Conservation (phyloP, 352 stramenopile genomes). For the Pythium periplocum region DNA sequence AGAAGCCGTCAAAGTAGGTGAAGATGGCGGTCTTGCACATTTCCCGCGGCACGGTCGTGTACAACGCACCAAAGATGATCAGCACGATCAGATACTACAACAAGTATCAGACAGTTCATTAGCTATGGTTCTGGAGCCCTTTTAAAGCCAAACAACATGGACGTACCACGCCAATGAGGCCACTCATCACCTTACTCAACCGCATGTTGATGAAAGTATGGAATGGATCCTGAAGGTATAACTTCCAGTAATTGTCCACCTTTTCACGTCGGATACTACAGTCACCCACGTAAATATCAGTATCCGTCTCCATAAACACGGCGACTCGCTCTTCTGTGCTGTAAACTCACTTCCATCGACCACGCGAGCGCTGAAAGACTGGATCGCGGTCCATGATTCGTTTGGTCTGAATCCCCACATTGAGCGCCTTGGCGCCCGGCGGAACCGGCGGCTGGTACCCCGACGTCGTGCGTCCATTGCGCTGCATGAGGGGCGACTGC, state of each 20-base stretch:
- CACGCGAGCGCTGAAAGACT: slow-evolving; percentile 61
- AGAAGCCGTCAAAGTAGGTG: slow-evolving; percentile 71
- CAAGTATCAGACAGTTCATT: too few species aligned
- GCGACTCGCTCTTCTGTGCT: too few species aligned
- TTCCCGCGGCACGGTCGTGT: slow-evolving; percentile 51
- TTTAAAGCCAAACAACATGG: not conserved
- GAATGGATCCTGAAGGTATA: slow-evolving; percentile 82
- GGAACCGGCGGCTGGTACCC: slow-evolving; percentile 14
- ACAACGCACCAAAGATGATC: slow-evolving; percentile 61
- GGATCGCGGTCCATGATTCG: slow-evolving; percentile 73
- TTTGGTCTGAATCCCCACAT: slow-evolving; percentile 26
- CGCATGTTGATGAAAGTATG: slow-evolving; percentile 81
- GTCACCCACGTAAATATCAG: too few species aligned
- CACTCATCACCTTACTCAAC: slow-evolving; percentile 66
- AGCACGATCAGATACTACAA: slow-evolving; percentile 66
- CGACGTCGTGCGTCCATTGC: slow-evolving; percentile 12
- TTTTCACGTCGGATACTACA: slow-evolving; percentile 72
- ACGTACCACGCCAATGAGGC: slow-evolving; percentile 30
- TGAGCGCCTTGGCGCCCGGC: slow-evolving; percentile 15
- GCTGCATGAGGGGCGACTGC: slow-evolving; percentile 19
- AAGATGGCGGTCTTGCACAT: slow-evolving; percentile 65
- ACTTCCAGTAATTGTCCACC: slow-evolving; percentile 74
- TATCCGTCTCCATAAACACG: too few species aligned
- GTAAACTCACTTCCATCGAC: slow-evolving; percentile 69
- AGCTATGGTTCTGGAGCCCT: too few species aligned